phyloP scores from a whole-genome alignment of 306 rosid genomes.

The Lathyrus sativus region DNA sequence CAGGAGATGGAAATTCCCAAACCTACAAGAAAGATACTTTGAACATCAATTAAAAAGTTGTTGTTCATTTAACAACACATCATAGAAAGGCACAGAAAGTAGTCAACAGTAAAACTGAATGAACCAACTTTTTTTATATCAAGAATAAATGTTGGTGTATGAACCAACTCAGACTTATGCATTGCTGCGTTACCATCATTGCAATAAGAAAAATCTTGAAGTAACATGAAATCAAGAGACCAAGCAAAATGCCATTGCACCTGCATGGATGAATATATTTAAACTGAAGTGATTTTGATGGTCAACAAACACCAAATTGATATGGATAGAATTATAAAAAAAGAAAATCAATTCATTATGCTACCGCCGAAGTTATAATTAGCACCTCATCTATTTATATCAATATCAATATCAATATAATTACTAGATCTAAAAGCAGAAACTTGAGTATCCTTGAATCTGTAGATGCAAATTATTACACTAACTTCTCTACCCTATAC shows the following conservation, averaged over 20 bases:
- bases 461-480: slow-evolving; percentile 13
- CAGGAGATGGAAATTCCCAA: slow-evolving; percentile 88
- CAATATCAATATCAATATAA: slow-evolving; percentile 22
- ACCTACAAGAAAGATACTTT: slow-evolving; percentile 52
- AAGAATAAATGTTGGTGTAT: background rate
- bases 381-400: background rate
- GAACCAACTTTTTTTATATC: background rate
- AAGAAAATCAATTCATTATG: background rate
- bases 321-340: background rate
- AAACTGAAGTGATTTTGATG: slow-evolving; percentile 29
- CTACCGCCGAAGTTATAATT: slow-evolving; percentile 21
- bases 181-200: slow-evolving; percentile 62
- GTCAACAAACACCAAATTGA: slow-evolving; percentile 28
- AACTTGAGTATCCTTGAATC: slow-evolving; percentile 3
- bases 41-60: slow-evolving; percentile 32
- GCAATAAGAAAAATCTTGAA: slow-evolving; percentile 80
- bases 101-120: slow-evolving; percentile 19
- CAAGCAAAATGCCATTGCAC: slow-evolving; percentile 59
- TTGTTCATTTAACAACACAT: slow-evolving; percentile 15
- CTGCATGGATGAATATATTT: slow-evolving; percentile 47
- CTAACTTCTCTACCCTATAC: slow-evolving; percentile 9
- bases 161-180: slow-evolving; percentile 21
- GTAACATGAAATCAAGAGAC: slow-evolving; percentile 79
- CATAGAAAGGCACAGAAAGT: slow-evolving; percentile 1
- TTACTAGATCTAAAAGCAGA: slow-evolving; percentile 25